Evolutionary conservation across 2,329 filamentous ascomycete genomes (phyloP).

Genomic region (Ciborinia camelliae): DNA sequence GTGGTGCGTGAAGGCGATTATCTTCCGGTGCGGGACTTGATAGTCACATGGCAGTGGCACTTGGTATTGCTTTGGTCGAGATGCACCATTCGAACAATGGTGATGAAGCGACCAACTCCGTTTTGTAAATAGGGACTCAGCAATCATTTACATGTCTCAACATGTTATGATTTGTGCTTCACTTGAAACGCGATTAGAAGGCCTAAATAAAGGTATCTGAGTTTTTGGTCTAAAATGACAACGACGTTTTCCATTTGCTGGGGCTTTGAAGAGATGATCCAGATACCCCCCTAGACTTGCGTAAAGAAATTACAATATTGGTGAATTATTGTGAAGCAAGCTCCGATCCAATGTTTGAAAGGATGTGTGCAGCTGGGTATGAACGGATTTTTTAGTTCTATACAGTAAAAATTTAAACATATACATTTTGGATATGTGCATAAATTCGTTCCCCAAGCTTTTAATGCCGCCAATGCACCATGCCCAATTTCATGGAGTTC

Average conservation of each 20-base stretch:
- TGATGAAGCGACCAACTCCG: not conserved
- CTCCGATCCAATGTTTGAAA: not conserved
- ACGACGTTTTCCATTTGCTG: not conserved
- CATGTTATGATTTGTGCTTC: conserved; percentile 1
- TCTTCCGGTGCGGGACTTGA: not conserved
- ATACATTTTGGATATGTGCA: conserved; percentile 12
- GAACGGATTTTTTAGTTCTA: not conserved
- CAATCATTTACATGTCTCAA: not conserved
- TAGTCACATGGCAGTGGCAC: not conserved
- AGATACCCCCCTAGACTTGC: not conserved
- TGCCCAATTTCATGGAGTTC: not conserved
- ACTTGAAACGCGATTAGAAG: conserved; percentile 10
- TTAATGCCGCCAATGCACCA: conserved; percentile 11
- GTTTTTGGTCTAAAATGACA: not conserved
- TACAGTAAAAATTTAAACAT: conserved; percentile 10
- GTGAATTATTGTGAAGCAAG: not conserved
- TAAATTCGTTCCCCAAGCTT: conserved; percentile 1
- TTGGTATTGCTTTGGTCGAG: conserved; percentile 3
- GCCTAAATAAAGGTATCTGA: not conserved
- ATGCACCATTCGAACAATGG: not conserved
- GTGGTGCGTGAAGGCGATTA: conserved; percentile 1
- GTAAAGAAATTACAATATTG: not conserved
- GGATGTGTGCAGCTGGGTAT: not conserved
- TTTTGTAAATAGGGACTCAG: not conserved
- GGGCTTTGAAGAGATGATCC: not conserved